Evolutionary conservation across 1,139 yeast genomes (phyloP), one percentile per base, ranked within the genome.

Genomic region (Saccharomyces uvarum): DNA sequence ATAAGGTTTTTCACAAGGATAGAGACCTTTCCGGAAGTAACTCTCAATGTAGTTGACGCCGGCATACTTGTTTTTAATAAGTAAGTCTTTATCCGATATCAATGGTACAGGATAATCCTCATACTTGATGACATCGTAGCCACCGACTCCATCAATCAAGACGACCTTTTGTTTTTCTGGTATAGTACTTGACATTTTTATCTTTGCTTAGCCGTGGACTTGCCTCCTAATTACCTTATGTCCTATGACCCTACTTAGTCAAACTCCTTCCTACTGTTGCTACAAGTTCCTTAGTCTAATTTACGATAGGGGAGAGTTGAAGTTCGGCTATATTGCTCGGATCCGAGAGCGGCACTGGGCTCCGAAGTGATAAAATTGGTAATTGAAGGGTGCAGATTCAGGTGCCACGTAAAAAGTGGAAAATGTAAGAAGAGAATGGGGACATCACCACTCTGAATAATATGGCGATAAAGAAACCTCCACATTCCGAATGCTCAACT

Each of bases 41-140:
- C 83, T 77, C 64, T 90, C 97, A 60, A 89, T 86, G 74, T 81
- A 87, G 64, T 90, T 90, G 63, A 90, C 74, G 24, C 97, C 97
- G 4, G 89, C 77, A 62, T 80, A 89, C 55, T 75, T 75, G 72
- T 86, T 86, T 70, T 86, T 85, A 65, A 90, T 75, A 52, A 90
- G 75, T 8, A 90, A 70, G 61, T 88, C 88, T 52, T 73, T 71
- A 1, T 74, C 76, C 1, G 73, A 66, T 55, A 86, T 75, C 51
- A 71, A 66, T 1, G 96, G 95, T 7, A 84, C 79, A 3, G 83
- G 79, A 46, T 73, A 70, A 33, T 83, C 83, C 14, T 72, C 76
- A 64, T 80, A 82, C 58, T 76, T 70, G 48, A 83, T 66, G 8
- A 79, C 83, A 27, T 79, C 83, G 9, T 76, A 75, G n/a, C 77